Evolutionary conservation across 2,329 filamentous ascomycete genomes (phyloP).

Genomic region (Nemania sp.): DNA sequence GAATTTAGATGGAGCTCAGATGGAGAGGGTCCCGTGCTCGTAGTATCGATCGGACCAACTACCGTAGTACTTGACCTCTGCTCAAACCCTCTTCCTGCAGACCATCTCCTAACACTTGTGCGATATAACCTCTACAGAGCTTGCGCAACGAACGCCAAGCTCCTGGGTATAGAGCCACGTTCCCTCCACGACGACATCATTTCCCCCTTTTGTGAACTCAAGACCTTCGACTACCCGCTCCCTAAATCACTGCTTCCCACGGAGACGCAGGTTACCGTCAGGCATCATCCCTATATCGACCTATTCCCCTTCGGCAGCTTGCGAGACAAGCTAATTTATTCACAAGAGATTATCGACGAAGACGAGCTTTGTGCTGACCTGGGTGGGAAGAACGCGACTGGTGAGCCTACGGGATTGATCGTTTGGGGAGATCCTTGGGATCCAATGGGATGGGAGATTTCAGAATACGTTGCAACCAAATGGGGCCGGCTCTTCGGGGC

Average conservation of each 20-base stretch:
- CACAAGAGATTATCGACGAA: conserved; percentile 6
- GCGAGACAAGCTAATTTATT: conserved; percentile 3
- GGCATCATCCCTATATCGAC: conserved; percentile 11
- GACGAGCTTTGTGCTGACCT: conserved; percentile 19
- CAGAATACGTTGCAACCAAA: conserved; percentile 20
- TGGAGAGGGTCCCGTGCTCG: not conserved
- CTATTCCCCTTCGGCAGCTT: conserved; percentile 5
- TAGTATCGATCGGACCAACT: conserved; percentile 14
- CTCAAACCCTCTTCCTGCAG: conserved; percentile 17
- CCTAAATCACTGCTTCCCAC: conserved; percentile 7
- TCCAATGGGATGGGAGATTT: conserved; percentile 24
- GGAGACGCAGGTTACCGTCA: not conserved
- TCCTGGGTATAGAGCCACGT: conserved; percentile 18
- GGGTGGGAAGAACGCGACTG: conserved; percentile 10
- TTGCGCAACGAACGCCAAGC: conserved; percentile 19
- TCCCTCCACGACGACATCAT: conserved; percentile 22
- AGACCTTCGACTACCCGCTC: not conserved
- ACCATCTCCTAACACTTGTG: conserved; percentile 17
- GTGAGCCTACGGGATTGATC: conserved; percentile 17
- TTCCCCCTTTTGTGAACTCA: conserved; percentile 15
- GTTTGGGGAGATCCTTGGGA: conserved; percentile 22
- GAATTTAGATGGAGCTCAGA: not conserved
- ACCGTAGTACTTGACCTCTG: conserved; percentile 13
- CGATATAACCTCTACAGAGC: conserved; percentile 25
- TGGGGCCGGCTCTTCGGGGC: conserved; percentile 10